Evolutionary conservation across 2,329 filamentous ascomycete species (phyloP), one percentile per base, ranked within the genome.

Genomic region (Escovopsis sp.): DNA sequence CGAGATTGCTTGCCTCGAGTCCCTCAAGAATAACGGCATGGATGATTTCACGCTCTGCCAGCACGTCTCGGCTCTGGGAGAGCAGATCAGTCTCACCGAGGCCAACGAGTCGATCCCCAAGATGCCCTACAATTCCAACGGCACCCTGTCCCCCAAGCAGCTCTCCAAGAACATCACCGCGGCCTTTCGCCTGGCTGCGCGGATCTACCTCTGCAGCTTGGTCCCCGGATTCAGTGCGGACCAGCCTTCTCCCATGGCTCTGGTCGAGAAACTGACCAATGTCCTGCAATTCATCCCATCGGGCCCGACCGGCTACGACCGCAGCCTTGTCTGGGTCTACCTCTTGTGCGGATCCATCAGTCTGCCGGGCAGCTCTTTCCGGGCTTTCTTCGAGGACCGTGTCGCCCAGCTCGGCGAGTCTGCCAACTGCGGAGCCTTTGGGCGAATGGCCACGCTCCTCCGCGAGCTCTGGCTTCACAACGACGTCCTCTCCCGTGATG

Each of bases 171-270:
- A 93, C 68, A 86, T 96, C 63, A 94, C 87, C 0, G 75, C 81
- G 35, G 79, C 93, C 36, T 98, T 94, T 76, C 85, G 89, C 54
- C 69, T 94, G 42, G 89, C 89, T 2, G 88, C 89, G 3, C 82
- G 89, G 56, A 87, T 98, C 65, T 95, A 95, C 64, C 79, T 96
- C n/a, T 94, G 87, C 77, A 88, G 85, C 57, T 72, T 98, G 33
- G 85, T 96, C 0, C 89, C 89, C 1, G 87, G 87, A 44, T 91
- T 89, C 64, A 79, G 81, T 53, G 82, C 83, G 39, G 72, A 70
- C 44, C 81, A 91, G 53, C 68, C 70, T 8, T 85, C 80, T 58
- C 88, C 80, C 55, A 69, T 82, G 54, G 80, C 80, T 50, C 72
- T 96, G 23, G 77, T 95, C 36, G 75, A 82, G 46, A 84, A 85